Evolutionary conservation across 106 monocot genomes (phyloP), one percentile per base, ranked within the genome.

Genomic region (Apostasia ramifera): DNA sequence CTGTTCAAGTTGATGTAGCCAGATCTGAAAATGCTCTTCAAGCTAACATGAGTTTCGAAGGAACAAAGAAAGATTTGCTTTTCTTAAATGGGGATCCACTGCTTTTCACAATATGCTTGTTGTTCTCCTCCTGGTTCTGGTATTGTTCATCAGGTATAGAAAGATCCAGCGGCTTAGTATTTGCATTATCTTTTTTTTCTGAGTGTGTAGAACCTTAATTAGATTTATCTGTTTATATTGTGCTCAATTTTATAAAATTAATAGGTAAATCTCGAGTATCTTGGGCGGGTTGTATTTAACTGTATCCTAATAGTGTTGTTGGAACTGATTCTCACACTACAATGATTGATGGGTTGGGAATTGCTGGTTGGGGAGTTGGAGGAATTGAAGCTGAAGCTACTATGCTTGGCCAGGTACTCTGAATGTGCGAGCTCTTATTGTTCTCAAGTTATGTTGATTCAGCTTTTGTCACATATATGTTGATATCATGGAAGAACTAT

Each of bases 371-470:
- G 26, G 61, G 61, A 62, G 91, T 97, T 80, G 91, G 91, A 68
- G 95, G 95, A 6, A 95, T 95, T 56, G 95, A 95, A 84, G 95
- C 95, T 52, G 95, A 95, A 61, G 95, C 95, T 77, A 47, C 89
- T 71, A 92, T 97, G 95, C 91, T 97, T 76, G 95, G 95, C 39
- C 92, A 97, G 89, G 95, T 92, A 82, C 26, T 48, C 12, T 8
- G 39, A 72, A 3, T 8, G 41, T 44, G 1, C 8, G 39, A 60
- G 37, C 8, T 26, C 26, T 26, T 26, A 26, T 26, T 26, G 26
- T 26, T 26, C 26, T 26, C 26, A 26, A 26, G 26, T 26, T 26
- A 26, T 26, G 26, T 26, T 26, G 26, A 26, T 26, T 26, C 26
- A 26, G 26, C 26, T 26, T 26, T 26, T 26, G 26, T 26, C 26